These are phyloP conservation scores for Scenedesmus sp. DNA, from an alignment of 163 green algal genomes.

Conservation along the genomic window DNA sequence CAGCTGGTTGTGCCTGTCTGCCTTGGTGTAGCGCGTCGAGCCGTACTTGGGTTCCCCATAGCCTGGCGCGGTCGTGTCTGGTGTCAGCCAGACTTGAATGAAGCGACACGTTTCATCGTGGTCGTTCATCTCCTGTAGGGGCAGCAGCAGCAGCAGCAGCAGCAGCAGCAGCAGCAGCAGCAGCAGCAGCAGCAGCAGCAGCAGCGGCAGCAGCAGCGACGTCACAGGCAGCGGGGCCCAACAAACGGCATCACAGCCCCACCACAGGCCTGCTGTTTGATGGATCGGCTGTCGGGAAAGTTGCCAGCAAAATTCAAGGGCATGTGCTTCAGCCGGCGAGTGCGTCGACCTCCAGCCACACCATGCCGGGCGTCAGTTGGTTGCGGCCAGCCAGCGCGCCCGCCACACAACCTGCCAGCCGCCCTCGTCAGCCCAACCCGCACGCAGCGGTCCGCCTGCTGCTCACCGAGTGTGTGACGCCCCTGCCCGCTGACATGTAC, in stretches of 20 bases:
- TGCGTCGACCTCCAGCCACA: too few relatives aligned
- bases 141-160: neutral
- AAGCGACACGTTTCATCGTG: slow-evolving; percentile 61
- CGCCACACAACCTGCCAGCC: too few relatives aligned
- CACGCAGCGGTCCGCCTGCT: too few relatives aligned
- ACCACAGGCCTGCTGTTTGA: too few relatives aligned
- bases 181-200: neutral
- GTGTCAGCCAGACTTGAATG: slow-evolving; percentile 83
- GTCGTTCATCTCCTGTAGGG: slow-evolving; percentile 85
- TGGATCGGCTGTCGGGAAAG: too few relatives aligned
- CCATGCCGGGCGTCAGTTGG: too few relatives aligned
- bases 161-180: neutral
- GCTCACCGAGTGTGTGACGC: slow-evolving; percentile 75
- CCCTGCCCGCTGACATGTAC: slow-evolving; percentile 85
- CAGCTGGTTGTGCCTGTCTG: slow-evolving; percentile 79
- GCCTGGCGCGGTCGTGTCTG: slow-evolving; percentile 77
- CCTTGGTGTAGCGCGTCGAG: slow-evolving; percentile 12
- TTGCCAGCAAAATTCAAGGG: too few relatives aligned
- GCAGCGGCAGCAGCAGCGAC: neutral
- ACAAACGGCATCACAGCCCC: too few relatives aligned
- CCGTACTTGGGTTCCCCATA: slow-evolving; percentile 75
- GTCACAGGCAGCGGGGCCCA: neutral
- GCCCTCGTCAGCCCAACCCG: too few relatives aligned
- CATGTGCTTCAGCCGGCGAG: too few relatives aligned
- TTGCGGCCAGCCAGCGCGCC: too few relatives aligned